A percentile compares a stretch with the other conserved stretches of the same genome.
These are phyloP conservation scores for Lasiosphaeriaceae sp. DNA, from an alignment of 495 filamentous ascomycete species.

Conservation along the genomic window DNA sequence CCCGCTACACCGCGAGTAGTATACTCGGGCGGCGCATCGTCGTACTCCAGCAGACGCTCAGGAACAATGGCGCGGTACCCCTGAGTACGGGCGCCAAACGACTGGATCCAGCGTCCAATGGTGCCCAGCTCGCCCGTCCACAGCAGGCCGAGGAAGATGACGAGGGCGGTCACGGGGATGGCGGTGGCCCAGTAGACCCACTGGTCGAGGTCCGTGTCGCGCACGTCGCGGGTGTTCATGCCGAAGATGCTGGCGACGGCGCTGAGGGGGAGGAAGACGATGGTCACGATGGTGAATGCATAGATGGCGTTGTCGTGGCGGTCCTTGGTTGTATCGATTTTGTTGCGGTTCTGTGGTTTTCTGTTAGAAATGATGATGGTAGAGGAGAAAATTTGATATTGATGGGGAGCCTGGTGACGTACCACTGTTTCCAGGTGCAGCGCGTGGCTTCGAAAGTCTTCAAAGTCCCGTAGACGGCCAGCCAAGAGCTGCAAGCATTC, in stretches of 20 bases:
- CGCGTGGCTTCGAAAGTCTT: not conserved
- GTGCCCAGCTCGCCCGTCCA: conserved; percentile 28
- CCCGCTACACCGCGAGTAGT: too few relatives aligned
- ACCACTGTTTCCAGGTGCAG: not conserved
- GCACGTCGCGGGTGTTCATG: conserved; percentile 53
- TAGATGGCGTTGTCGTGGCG: conserved; percentile 48
- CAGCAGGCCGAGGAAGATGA: conserved; percentile 33
- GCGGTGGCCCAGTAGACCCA: conserved; percentile 49
- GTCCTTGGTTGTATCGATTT: conserved; percentile 37
- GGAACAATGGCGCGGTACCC: too few relatives aligned
- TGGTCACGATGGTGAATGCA: conserved; percentile 59
- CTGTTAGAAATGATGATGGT: too few relatives aligned
- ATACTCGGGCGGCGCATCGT: too few relatives aligned
- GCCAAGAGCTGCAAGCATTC: not conserved
- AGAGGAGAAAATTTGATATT: too few relatives aligned
- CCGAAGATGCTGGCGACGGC: conserved; percentile 62
- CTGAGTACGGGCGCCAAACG: too few relatives aligned
- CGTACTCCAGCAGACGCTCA: too few relatives aligned
- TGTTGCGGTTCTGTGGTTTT: conserved; percentile 21
- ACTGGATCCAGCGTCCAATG: conserved; percentile 9
- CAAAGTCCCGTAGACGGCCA: not conserved
- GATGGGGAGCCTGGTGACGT: not conserved
- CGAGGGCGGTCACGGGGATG: conserved; percentile 39
- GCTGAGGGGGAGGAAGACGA: conserved; percentile 59
- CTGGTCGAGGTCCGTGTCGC: conserved; percentile 45